Percentiles rank a stretch among this genome's conserved stretches.
Evolutionary conservation across 2,329 filamentous ascomycete species (phyloP).

Genomic region (Coniosporium uncinatum): DNA sequence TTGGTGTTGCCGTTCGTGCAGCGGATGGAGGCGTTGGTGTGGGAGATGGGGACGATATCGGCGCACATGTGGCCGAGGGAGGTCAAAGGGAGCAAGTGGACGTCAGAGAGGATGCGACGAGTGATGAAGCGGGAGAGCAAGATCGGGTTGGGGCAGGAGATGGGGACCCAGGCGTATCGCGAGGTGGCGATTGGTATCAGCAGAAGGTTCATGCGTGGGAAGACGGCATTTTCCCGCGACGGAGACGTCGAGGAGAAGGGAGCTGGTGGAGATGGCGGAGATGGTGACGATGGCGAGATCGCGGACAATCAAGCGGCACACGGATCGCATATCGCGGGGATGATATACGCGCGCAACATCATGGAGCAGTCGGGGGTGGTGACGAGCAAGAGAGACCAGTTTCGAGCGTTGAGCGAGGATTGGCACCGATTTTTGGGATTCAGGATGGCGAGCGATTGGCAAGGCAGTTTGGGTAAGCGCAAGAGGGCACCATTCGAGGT

Average conservation of each 20-base stretch:
- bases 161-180: constrained; percentile 9
- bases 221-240: too few species aligned
- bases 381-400: constrained; percentile 7
- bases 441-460: constrained; percentile 2
- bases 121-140: constrained; percentile 6
- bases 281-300: constrained; percentile 10
- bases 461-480: background rate
- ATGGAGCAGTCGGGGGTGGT: constrained; percentile 7
- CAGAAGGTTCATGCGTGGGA: too few species aligned
- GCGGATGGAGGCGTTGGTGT: constrained; percentile 7
- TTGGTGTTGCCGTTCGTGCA: constrained; percentile 11
- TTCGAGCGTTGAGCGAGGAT: constrained; percentile 10
- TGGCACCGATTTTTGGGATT: constrained; percentile 13
- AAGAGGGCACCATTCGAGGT: constrained; percentile 8
- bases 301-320: constrained; percentile 8
- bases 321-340: constrained; percentile 4
- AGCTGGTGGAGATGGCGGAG: background rate
- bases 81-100: constrained; percentile 7
- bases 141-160: constrained; percentile 6
- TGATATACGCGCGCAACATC: constrained; percentile 8
- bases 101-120: constrained; percentile 9
- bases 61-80: constrained; percentile 8
- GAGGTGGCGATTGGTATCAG: constrained; percentile 13
- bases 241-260: background rate
- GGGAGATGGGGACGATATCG: constrained; percentile 9